Base-by-base conservation (phyloP, 2,329 filamentous ascomycete genomes). In the Penicillium sumatraense region DNA sequence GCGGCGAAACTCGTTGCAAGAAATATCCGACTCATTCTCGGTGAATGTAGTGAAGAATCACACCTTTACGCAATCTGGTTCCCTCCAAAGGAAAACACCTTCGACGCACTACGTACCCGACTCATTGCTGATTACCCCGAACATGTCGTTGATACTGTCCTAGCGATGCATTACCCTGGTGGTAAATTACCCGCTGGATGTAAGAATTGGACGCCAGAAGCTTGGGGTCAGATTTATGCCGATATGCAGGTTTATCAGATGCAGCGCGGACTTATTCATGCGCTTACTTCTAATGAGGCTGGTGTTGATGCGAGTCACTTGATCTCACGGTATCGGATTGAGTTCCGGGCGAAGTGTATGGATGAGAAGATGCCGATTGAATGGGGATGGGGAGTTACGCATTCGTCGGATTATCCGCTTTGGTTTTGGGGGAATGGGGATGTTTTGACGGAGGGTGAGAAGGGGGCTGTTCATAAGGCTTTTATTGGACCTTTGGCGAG, bases 361-460 rank as follows among this genome's bases (percentile, higher is more conserved):
- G 78, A 80, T 42, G 58, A 62, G 5, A 59, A 61, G 3, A 62
- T 78, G 9, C 81, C 81, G 1, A 68, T 66, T 1, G 71, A 76
- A 36, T 85, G 80, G 77, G 81, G 80, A 36, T 85, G 80, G 77
- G 81, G 80, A 2, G 81, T 81, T 2, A 85, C 82, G 14, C 83
- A 86, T 63, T 75, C 75, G 0, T 80, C 80, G 0, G 83, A 86
- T 57, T 74, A 80, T 63, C 69, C 75, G 5, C 77, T 85, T 26
- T 86, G 83, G 83, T 82, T 84, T 53, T 85, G 78, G 77, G 83
- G 83, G 0, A 76, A 80, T 58, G 79, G 78, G 1, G 70, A 68
- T 4, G 54, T 62, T 0, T 53, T 85, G 49, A 73, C 67, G 6
- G 64, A 65, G 0, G 59, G 66, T 8, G 83, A 86, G 66, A 81